Evolutionary conservation across 2,329 filamentous ascomycete genomes (phyloP).

Genomic region (Xylaria sp.): DNA sequence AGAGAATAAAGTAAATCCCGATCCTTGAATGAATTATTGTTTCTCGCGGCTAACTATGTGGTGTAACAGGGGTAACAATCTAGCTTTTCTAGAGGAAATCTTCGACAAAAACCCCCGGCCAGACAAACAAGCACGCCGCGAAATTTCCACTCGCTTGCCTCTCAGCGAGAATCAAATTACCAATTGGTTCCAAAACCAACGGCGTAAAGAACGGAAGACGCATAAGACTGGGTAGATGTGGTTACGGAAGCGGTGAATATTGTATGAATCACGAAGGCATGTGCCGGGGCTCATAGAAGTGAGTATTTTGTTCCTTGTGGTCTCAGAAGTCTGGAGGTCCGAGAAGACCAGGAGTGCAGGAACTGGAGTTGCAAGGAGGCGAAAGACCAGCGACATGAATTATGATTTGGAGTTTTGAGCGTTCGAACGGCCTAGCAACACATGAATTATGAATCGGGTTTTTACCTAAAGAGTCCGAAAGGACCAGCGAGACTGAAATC

Average conservation of each 20-base stretch:
- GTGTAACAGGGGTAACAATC: neutral
- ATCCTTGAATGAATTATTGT: neutral
- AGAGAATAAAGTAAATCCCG: neutral
- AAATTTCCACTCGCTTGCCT: neutral
- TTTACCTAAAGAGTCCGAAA: no score
- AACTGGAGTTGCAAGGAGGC: no score
- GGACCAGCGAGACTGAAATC: neutral
- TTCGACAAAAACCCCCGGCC: neutral
- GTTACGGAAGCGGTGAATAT: neutral
- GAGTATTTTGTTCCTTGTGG: no score
- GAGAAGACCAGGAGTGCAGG: no score
- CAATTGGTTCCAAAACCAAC: neutral
- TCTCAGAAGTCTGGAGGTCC: no score
- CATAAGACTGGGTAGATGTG: neutral
- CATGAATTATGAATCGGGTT: no score
- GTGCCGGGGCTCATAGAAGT: no score
- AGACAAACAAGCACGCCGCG: neutral
- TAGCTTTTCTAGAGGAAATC: neutral
- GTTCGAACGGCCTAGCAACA: no score
- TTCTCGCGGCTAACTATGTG: neutral
- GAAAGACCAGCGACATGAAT: no score
- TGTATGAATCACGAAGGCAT: no score
- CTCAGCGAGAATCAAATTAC: neutral
- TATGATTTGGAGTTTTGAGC: no score
- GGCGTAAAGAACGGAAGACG: neutral